Evolutionary conservation across 495 filamentous ascomycete species (phyloP).

Genomic region (Aspergillus indologenus): DNA sequence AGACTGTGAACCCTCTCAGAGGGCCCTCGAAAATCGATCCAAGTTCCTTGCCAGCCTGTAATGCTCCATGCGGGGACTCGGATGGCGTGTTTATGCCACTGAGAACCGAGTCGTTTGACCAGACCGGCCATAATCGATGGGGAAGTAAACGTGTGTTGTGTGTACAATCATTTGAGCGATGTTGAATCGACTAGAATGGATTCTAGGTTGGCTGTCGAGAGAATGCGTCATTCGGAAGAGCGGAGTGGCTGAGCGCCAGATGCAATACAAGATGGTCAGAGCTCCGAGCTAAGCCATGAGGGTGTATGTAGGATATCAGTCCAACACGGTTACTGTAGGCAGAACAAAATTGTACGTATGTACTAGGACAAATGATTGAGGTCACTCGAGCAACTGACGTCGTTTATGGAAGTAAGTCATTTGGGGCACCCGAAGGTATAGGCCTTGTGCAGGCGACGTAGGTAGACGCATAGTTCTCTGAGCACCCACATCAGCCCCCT

Average conservation of each 20-base stretch:
- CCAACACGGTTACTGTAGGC: neutral
- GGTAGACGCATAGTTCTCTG: neutral
- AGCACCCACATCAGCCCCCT: neutral
- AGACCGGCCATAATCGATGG: neutral
- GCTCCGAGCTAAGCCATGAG: neutral
- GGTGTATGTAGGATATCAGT: neutral
- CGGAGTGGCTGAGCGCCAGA: conserved; percentile 1
- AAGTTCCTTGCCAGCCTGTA: neutral
- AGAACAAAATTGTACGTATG: neutral
- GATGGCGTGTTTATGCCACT: neutral
- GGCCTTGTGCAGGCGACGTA: neutral
- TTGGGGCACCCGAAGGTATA: neutral
- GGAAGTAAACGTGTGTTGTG: neutral
- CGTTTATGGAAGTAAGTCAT: neutral
- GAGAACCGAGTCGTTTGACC: neutral
- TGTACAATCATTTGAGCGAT: neutral
- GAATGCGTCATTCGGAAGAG: neutral
- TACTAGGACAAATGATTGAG: neutral
- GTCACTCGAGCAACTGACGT: neutral
- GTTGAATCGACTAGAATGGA: neutral
- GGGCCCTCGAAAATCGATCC: neutral
- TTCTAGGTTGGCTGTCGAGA: neutral
- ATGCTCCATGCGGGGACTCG: neutral
- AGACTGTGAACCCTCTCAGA: neutral
- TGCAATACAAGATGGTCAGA: neutral